Evolutionary conservation across 2,329 filamentous ascomycete genomes (phyloP).

Genomic region (Monilinia polystroma): DNA sequence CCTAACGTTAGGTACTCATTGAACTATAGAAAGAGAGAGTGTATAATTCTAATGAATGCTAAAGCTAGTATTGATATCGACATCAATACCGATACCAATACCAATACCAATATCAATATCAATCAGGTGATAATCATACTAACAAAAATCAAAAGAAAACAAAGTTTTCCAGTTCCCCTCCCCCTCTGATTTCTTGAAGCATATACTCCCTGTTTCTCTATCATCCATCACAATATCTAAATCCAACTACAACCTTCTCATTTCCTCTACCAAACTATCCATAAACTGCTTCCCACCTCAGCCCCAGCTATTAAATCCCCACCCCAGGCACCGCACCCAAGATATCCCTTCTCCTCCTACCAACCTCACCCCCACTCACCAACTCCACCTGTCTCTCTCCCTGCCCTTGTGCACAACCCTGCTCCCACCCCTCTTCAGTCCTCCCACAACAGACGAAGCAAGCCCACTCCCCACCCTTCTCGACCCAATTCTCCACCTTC

Average conservation of each 20-base stretch:
- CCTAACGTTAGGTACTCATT: background rate
- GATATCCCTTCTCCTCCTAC: slow-evolving; percentile 13
- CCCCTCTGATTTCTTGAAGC: too few species aligned
- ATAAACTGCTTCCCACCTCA: background rate
- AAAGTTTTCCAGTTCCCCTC: too few species aligned
- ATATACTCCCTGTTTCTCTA: background rate
- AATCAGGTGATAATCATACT: background rate
- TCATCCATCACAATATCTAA: background rate
- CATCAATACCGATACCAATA: background rate
- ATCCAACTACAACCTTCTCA: too few species aligned
- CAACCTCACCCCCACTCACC: background rate
- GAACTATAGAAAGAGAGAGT: background rate
- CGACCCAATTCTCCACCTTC: slow-evolving; percentile 32
- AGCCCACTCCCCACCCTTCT: slow-evolving; percentile 26
- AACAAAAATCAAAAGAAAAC: background rate
- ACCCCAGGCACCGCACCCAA: slow-evolving; percentile 7
- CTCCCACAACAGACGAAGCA: slow-evolving; percentile 36
- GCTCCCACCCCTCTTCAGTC: slow-evolving; percentile 29
- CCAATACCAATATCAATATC: background rate
- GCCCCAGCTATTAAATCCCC: background rate
- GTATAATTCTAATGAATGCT: background rate
- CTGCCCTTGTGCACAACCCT: background rate
- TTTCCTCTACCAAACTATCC: background rate
- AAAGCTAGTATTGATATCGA: slow-evolving; percentile 2
- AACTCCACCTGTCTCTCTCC: slow-evolving; percentile 9